Percentiles rank a stretch among this genome's conserved stretches.
Conservation (phyloP, 331 rosid species). For the Rosa hybrid region DNA sequence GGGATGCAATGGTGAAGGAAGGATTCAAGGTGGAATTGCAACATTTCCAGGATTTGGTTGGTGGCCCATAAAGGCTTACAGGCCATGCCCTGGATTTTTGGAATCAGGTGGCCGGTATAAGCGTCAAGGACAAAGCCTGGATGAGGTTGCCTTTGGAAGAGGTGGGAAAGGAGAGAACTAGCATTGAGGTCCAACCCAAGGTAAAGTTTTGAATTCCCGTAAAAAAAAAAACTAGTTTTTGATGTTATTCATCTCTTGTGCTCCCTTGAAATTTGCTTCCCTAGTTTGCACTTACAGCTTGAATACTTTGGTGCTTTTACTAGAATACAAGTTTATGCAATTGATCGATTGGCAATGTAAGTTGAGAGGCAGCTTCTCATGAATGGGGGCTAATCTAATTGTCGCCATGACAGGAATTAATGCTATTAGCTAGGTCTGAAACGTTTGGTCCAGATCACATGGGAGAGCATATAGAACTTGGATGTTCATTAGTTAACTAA, state of each 20-base stretch:
- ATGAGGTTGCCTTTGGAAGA: conserved; percentile 87
- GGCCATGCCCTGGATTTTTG: conserved; percentile 91
- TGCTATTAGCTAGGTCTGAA: too few relatives aligned
- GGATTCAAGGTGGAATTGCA: conserved; percentile 96
- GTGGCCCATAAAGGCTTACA: conserved; percentile 99
- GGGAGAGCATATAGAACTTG: too few relatives aligned
- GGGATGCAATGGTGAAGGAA: conserved; percentile 97
- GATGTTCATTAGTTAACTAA: too few relatives aligned
- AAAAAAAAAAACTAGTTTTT: background rate
- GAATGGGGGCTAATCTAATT: too few relatives aligned
- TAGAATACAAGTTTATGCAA: too few relatives aligned
- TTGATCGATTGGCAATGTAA: too few relatives aligned
- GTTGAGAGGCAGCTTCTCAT: too few relatives aligned
- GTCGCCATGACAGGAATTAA: too few relatives aligned
- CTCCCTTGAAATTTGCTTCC: background rate
- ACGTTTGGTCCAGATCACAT: too few relatives aligned
- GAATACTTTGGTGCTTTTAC: background rate
- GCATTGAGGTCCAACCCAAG: conserved; percentile 33
- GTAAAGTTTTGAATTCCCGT: conserved; percentile 21
- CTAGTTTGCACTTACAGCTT: background rate
- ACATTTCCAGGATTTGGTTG: conserved; percentile 95
- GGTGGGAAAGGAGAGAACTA: conserved; percentile 26
- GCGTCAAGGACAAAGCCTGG: conserved; percentile 91
- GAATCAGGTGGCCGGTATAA: conserved; percentile 87
- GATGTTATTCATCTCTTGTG: background rate